Percentiles rank a stretch among this genome's conserved stretches.
Evolutionary conservation across 805 yeast species (phyloP).

Genomic region (Metschnikowia similis): DNA sequence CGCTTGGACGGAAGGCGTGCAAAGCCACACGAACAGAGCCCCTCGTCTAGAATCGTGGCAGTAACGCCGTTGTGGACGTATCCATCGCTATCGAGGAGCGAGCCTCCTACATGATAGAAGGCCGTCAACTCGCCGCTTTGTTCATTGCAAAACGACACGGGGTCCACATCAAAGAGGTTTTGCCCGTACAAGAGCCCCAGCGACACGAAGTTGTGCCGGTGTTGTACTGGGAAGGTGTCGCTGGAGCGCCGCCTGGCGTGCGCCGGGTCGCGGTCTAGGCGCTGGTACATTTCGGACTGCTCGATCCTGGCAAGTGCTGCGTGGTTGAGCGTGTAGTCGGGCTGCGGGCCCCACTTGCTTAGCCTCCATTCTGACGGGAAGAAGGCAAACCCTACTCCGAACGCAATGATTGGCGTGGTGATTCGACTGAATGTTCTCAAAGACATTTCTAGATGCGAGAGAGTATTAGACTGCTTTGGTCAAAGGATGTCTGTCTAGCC

Average conservation of each 20-base stretch:
- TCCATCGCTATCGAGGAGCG: constrained; percentile 63
- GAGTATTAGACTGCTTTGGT: too few species aligned
- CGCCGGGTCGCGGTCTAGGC: constrained; percentile 6
- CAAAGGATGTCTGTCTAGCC: too few species aligned
- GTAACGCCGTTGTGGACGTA: constrained; percentile 79
- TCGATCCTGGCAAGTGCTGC: constrained; percentile 28
- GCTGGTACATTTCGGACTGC: constrained; percentile 28
- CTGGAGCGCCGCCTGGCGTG: constrained; percentile 10
- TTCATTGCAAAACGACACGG: constrained; percentile 55
- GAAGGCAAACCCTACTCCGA: constrained; percentile 15
- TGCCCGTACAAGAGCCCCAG: constrained; percentile 70
- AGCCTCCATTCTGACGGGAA: constrained; percentile 18
- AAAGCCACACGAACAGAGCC: constrained; percentile 82
- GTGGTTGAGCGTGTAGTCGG: constrained; percentile 14
- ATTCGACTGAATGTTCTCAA: constrained; percentile 11
- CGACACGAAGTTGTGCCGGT: constrained; percentile 60
- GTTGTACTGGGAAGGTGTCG: constrained; percentile 49
- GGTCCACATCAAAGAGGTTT: constrained; percentile 68
- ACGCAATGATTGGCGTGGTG: constrained; percentile 15
- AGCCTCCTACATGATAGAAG: constrained; percentile 67
- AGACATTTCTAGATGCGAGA: not conserved
- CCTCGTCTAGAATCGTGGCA: constrained; percentile 79
- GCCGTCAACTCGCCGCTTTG: constrained; percentile 52
- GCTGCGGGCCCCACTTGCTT: constrained; percentile 13
- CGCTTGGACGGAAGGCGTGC: constrained; percentile 69